Base-by-base conservation (phyloP, 306 rosid species). In the Vigna reflexopilosa region DNA sequence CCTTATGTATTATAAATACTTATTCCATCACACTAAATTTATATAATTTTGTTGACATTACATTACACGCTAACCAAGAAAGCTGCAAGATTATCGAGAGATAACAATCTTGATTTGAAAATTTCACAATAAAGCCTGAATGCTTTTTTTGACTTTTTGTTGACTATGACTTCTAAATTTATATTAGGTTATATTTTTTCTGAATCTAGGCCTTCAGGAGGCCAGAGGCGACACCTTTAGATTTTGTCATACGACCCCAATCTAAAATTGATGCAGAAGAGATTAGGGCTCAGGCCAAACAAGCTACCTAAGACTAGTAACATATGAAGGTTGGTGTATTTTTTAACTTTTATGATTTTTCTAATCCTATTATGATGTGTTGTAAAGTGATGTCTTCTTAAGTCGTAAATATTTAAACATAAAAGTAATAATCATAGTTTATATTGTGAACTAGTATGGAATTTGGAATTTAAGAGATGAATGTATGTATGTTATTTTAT, bases 201-300 rank as follows among this genome's bases (percentile, higher is more conserved):
- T 80, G 63, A 66, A 30, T 58, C 50, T 55, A 58, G 77, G 85
- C 99, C 70, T 82, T 94, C 26, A 82, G 94, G 78, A 90, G 97
- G 78, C 99, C 1, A 20, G 22, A 20, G 22, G 22, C 22, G 22
- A 20, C 22, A 20, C 22, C 22, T 20, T 20, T 96, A 89, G 99
- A 93, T 90, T 96, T 93, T 82, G 70, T 96, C 66, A 87, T 96
- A 73, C 98, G 97, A 0, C 98, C 98, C 61, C 96, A 85, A 67
- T 94, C 98, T 69, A 94, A 92, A 87, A 83, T 94, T 83, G 98
- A 94, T 70, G 96, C 96, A 5, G 98, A 94, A 47, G 97, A 92
- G 88, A 54, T 94, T 77, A 88, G 97, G 77, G 98, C 97, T n/a
- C 90, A 95, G 6, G 90, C 96, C 55, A 94, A 94, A 79, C 89